Evolutionary conservation across 179 eudicot genomes (phyloP).

Genomic region (Corrigiola litoralis): DNA sequence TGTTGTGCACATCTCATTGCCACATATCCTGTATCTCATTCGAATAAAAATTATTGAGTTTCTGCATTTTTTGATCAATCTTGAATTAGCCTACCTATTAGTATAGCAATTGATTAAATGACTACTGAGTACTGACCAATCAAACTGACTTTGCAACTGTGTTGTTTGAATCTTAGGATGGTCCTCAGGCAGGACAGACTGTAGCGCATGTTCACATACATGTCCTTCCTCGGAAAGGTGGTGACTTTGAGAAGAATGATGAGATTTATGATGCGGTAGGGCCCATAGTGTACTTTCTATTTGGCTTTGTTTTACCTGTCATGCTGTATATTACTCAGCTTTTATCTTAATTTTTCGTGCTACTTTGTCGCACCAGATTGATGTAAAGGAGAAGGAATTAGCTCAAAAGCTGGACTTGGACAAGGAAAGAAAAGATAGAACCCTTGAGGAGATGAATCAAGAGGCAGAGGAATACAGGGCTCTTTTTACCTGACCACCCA

Average conservation of each 20-base stretch:
- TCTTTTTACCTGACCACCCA: slow-evolving; percentile 37
- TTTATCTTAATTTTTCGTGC: background rate
- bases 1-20: background rate
- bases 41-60: background rate
- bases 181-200: slow-evolving; percentile 88
- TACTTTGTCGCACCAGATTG: slow-evolving; percentile 43
- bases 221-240: slow-evolving; percentile 65
- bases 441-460: slow-evolving; percentile 68
- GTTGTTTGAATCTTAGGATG: slow-evolving; percentile 52
- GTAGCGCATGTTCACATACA: slow-evolving; percentile 95
- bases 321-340: background rate
- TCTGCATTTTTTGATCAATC: background rate
- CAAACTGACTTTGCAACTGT: background rate
- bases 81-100: background rate
- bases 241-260: slow-evolving; percentile 84
- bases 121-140: background rate
- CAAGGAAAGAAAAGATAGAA: slow-evolving; percentile 83
- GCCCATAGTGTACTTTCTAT: background rate
- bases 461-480: slow-evolving; percentile 79
- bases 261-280: slow-evolving; percentile 88
- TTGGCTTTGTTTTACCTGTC: background rate
- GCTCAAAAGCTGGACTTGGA: slow-evolving; percentile 80
- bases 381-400: slow-evolving; percentile 79
- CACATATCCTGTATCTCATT: background rate
- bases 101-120: background rate